These are phyloP conservation scores for Naematelia encephala DNA, from an alignment of 768 basidiomycete species.

Conservation along the genomic window DNA sequence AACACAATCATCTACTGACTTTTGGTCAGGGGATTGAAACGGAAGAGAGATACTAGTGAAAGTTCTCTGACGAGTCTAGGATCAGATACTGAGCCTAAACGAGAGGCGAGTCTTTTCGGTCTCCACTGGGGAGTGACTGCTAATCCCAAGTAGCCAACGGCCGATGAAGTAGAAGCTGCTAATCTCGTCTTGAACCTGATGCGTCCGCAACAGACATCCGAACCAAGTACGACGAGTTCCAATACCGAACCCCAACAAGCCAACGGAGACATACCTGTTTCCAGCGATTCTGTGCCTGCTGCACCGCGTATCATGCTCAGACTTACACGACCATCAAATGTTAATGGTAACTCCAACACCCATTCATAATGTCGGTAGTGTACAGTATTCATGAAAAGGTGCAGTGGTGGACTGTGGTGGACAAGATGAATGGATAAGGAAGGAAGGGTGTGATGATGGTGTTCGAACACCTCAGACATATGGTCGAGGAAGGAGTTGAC, in stretches of 20 bases:
- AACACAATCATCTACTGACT: too few species aligned
- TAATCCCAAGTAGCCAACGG: background rate
- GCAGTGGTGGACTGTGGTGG: too few species aligned
- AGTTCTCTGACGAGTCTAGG: slow-evolving; percentile 9
- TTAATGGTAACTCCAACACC: background rate
- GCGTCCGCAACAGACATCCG: background rate
- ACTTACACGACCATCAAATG: background rate
- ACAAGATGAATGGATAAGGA: too few species aligned
- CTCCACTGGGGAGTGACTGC: background rate
- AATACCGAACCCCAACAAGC: too few species aligned
- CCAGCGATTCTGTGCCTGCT: background rate
- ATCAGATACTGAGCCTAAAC: background rate
- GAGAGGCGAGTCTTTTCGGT: background rate
- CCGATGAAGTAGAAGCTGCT: slow-evolving; percentile 34
- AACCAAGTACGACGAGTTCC: too few species aligned
- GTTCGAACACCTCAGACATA: too few species aligned
- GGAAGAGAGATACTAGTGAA: slow-evolving; percentile 11
- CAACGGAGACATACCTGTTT: background rate
- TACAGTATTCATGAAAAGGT: too few species aligned
- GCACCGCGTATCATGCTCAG: slow-evolving; percentile 1
- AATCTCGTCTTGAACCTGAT: slow-evolving; percentile 25
- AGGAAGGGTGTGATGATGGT: too few species aligned
- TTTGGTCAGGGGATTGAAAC: background rate
- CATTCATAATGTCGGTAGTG: too few species aligned
- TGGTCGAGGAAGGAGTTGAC: too few species aligned